Percentiles rank a stretch among this genome's conserved stretches.
These are phyloP conservation scores for Imleria badia DNA, from an alignment of 768 basidiomycete genomes.

Conservation along the genomic window DNA sequence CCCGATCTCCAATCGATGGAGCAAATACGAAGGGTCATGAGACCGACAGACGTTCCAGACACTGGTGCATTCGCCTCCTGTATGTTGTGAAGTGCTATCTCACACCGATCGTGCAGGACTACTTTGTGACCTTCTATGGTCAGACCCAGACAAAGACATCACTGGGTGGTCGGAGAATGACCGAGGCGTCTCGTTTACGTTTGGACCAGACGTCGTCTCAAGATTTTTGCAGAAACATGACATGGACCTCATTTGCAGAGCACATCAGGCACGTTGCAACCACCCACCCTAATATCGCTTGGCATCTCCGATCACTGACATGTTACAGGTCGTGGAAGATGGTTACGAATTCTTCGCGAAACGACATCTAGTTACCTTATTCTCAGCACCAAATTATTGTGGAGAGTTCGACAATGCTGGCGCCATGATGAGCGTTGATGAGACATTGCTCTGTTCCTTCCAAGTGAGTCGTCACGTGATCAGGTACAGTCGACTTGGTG, in stretches of 20 bases:
- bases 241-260: constrained; percentile 98
- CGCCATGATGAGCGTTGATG: constrained; percentile 99
- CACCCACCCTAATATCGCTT: neutral
- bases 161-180: constrained; percentile 99
- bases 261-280: constrained; percentile 77
- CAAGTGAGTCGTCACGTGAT: constrained; percentile 57
- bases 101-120: constrained; percentile 53
- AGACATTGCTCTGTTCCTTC: constrained; percentile 96
- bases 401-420: constrained; percentile 99
- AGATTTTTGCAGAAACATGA: constrained; percentile 99
- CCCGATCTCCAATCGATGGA: constrained; percentile 99
- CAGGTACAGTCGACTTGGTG: neutral
- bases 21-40: constrained; percentile 98
- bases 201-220: constrained; percentile 96
- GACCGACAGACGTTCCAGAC: constrained; percentile 98
- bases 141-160: constrained; percentile 99
- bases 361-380: constrained; percentile 92
- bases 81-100: neutral
- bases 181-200: constrained; percentile 97
- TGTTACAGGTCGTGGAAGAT: constrained; percentile 87
- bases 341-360: constrained; percentile 99
- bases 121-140: constrained; percentile 96
- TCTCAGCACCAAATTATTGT: constrained; percentile 95
- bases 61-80: constrained; percentile 59
- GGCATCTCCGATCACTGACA: neutral